phyloP scores from a whole-genome alignment of 495 filamentous ascomycete genomes.

The Penicillium steckii region DNA sequence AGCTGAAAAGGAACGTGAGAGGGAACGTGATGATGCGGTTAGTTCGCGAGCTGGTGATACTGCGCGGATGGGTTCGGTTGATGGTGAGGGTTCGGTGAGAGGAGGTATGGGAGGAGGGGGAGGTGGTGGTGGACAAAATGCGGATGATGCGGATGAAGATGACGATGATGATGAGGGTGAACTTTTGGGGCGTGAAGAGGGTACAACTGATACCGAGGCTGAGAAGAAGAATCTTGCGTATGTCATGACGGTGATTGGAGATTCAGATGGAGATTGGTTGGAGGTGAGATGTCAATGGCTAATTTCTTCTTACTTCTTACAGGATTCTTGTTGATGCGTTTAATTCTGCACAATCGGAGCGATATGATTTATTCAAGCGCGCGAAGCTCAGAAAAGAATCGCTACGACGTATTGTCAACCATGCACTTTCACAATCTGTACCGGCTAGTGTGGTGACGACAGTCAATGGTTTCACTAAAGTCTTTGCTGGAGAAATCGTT shows the following conservation, averaged over 20 bases:
- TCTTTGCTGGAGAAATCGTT: conserved; percentile 80
- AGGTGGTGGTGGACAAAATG: conserved; percentile 38
- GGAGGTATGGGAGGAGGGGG: conserved; percentile 43
- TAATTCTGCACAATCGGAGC: conserved; percentile 61
- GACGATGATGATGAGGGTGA: conserved; percentile 64
- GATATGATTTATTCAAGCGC: conserved; percentile 73
- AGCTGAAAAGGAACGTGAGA: conserved; percentile 43
- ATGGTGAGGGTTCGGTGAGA: conserved; percentile 45
- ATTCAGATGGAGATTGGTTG: no score
- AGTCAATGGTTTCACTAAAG: conserved; percentile 78
- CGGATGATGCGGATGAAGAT: conserved; percentile 65
- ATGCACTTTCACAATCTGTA: conserved; percentile 85
- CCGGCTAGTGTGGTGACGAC: conserved; percentile 74
- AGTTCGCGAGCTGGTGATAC: conserved; percentile 50
- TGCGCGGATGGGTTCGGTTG: conserved; percentile 41
- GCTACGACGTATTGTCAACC: conserved; percentile 73
- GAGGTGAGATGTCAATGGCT: conserved; percentile 10
- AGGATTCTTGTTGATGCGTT: conserved; percentile 71
- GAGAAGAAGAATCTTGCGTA: conserved; percentile 68
- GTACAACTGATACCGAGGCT: conserved; percentile 63
- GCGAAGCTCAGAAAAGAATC: conserved; percentile 65
- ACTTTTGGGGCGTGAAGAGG: conserved; percentile 59
- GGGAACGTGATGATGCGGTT: conserved; percentile 48
- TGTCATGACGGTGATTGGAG: no score
- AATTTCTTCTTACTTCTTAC: conserved; percentile 13